Conservation (phyloP, 2,329 filamentous ascomycete species). For the Talaromyces sp. region DNA sequence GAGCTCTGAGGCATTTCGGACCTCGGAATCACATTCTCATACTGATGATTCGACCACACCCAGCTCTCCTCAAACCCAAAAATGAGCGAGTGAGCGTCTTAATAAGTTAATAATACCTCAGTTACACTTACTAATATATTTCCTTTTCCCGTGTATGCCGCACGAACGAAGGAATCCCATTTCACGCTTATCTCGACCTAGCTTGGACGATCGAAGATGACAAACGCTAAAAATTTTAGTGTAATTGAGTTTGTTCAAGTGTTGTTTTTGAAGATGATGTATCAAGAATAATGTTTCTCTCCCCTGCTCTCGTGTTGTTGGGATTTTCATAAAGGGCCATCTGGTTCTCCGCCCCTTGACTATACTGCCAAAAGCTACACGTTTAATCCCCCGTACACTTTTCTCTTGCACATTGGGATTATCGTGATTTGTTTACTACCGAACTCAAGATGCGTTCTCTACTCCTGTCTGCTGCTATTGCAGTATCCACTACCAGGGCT, state of each 20-base stretch:
- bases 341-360: neutral
- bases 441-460: neutral
- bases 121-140: too few relatives aligned
- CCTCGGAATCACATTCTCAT: neutral
- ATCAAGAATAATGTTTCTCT: neutral
- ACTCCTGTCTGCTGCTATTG: neutral
- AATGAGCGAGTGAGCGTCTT: neutral
- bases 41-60: neutral
- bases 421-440: neutral
- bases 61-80: neutral
- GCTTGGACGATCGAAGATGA: neutral
- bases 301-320: neutral
- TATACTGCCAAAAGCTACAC: neutral
- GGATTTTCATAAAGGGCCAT: neutral
- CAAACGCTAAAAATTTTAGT: neutral
- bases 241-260: neutral
- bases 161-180: neutral
- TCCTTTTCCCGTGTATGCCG: neutral
- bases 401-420: neutral
- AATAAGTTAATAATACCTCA: neutral
- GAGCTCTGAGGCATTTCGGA: neutral
- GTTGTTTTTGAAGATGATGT: neutral
- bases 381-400: neutral
- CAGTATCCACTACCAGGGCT: slow-evolving; percentile 3
- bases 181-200: neutral